Evolutionary conservation across 495 filamentous ascomycete genomes (phyloP), one percentile per base, ranked within the genome.

Genomic region (Hamigera avellanea): DNA sequence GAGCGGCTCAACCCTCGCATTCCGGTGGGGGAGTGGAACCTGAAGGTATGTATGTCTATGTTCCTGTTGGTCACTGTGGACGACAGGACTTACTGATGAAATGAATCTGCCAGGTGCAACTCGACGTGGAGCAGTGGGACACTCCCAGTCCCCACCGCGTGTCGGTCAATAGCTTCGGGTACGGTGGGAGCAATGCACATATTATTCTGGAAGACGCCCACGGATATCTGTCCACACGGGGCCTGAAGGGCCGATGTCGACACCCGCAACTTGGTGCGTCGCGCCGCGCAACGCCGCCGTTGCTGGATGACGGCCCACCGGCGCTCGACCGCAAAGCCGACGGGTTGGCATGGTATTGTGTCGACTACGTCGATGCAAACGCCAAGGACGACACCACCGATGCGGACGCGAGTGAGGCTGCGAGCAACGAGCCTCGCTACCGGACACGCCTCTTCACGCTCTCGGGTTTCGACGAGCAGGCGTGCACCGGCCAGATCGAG

Each of bases 1-100:
- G 37, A 67, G 0, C 45, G 40, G 0, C 56, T 73, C 1, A 74
- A 72, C 31, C 69, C 69, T 0, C 17, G 25, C 2, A 37, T 78
- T 2, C 39, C 38, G 10, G 31, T 56, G 2, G 41, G 52, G 0
- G 43, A 56, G 10, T 56, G 52, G 53, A 57, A 50, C 0, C 30
- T 62, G 0, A 45, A 44, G 39, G 47, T 57, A 31, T 17, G 40
- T 25, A 16, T 19, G 4, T 19, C 7, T 12, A 26, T 40, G n/a
- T 8, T 3, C 5, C 19, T 8, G 7, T 18, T 7, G 10, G 3
- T 8, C 0, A 35, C 14, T 29, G 26, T 5, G 28, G n/a, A n/a
- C n/a, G n/a, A n/a, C n/a, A n/a, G n/a, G n/a, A n/a, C n/a, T n/a
- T n/a, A n/a, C n/a, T n/a, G n/a, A n/a, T n/a, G n/a, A n/a, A n/a